Base-by-base conservation (phyloP, 1,284 basidiomycete species). In the Ceratobasidium sp. region DNA sequence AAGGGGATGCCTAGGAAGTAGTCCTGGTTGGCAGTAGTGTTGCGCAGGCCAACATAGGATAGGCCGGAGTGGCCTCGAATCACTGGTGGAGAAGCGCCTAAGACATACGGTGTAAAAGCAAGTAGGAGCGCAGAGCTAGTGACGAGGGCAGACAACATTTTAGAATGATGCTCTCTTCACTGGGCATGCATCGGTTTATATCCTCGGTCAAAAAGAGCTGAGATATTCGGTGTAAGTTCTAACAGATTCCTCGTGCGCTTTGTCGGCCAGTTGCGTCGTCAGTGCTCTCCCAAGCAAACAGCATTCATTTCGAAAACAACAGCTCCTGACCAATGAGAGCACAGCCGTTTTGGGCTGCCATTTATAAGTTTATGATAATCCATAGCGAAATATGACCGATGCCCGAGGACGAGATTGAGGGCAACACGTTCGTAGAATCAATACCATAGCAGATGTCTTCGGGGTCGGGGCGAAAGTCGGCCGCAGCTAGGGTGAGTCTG, bases 1-100 rank as follows among this genome's bases (percentile, higher is more conserved):
- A 53, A 80, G 1, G 79, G 79, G 13, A 80, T 71, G 12, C 77
- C 77, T n/a, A 78, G 66, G 28, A 78, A 80, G 5, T 60, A 20
- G 40, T 80, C 78, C 44, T 78, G 78, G 23, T 60, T 68, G 39
- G 33, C 44, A 6, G 75, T 68, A 7, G 75, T 77, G 23, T 69
- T 77, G 51, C 64, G 75, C 44, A 61, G 40, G 33, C 75, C 75
- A 12, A 77, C 55, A 55, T 77, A 77, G 23, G 75, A 61, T 13
- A 77, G 44, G 7, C 75, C 75, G 13, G 75, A 68, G 13, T 66
- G 33, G 9, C 13, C 55, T 13, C 18, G 60, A 18, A 77, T 20
- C 2, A n/a, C 69, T 42, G 61, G 42, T 5, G 44, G 44, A 39
- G 40, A 55, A 3, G 46, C 75, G 20, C 33, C 53, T 23, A 55